Conservation (phyloP, 306 rosid species). For the Abrus pulchellus region DNA sequence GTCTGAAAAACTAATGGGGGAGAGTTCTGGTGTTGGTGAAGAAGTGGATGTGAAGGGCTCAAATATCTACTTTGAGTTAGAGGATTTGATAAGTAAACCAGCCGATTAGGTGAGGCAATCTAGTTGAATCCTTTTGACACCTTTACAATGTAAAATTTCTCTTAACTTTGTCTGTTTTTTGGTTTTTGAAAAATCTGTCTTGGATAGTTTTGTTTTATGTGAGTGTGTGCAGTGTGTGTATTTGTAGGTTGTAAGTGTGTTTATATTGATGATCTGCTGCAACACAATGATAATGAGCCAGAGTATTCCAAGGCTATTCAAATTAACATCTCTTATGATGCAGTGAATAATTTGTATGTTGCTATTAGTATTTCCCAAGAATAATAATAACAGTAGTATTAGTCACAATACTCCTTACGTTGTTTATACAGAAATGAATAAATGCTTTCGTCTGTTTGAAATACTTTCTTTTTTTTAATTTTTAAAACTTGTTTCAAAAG, state of each 20-base stretch:
- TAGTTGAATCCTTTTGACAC: not conserved
- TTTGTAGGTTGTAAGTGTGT: too few relatives aligned
- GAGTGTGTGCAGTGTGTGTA: too few relatives aligned
- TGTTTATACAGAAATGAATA: too few relatives aligned
- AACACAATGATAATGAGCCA: not conserved
- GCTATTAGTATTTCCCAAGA: too few relatives aligned
- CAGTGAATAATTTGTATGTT: not conserved
- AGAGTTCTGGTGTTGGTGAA: slow-evolving; percentile 58
- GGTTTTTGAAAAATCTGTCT: not conserved
- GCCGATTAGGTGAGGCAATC: slow-evolving; percentile 62
- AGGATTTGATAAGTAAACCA: slow-evolving; percentile 79
- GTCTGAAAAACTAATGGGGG: slow-evolving; percentile 63
- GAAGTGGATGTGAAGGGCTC: slow-evolving; percentile 66
- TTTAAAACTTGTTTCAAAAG: too few relatives aligned
- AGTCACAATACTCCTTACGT: too few relatives aligned
- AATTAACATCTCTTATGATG: not conserved
- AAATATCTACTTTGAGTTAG: slow-evolving; percentile 73
- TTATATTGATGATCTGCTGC: not conserved
- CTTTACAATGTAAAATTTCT: not conserved
- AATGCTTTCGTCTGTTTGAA: too few relatives aligned
- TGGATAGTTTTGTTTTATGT: not conserved
- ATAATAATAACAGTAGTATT: too few relatives aligned
- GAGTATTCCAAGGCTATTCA: too few relatives aligned
- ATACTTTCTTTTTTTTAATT: too few relatives aligned
- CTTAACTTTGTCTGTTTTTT: not conserved